Conservation (phyloP, 768 basidiomycete species). For the Naganishia vaughanmartiniae region DNA sequence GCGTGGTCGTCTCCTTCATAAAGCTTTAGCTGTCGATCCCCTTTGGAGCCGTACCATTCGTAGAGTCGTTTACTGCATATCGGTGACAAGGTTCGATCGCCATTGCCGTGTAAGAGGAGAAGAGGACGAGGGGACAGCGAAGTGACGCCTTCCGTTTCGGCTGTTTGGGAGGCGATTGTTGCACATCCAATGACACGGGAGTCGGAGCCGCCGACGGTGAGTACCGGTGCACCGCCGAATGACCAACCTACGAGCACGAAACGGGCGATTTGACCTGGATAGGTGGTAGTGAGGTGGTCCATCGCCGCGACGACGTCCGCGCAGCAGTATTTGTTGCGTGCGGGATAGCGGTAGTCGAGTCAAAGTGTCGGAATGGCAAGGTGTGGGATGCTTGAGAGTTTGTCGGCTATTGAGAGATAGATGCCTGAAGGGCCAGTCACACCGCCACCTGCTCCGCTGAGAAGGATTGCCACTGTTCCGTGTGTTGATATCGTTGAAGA, state of each 20-base stretch:
- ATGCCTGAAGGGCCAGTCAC: neutral
- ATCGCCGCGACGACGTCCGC: constrained; percentile 6
- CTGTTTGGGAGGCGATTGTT: neutral
- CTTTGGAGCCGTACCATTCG: constrained; percentile 1
- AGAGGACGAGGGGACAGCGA: neutral
- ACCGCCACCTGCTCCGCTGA: constrained; percentile 18
- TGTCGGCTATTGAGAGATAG: constrained; percentile 12
- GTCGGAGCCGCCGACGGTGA: constrained; percentile 4
- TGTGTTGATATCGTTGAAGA: neutral
- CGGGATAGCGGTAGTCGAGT: constrained; percentile 16
- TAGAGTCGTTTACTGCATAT: neutral
- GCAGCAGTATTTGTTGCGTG: constrained; percentile 8
- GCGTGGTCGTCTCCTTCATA: neutral
- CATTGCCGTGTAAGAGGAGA: neutral
- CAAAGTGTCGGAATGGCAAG: neutral
- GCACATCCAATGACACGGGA: neutral
- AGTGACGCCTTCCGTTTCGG: constrained; percentile 1
- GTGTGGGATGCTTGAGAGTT: neutral
- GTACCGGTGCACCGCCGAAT: constrained; percentile 6
- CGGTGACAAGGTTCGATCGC: neutral
- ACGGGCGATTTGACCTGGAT: neutral
- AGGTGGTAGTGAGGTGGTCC: neutral
- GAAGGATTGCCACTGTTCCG: neutral
- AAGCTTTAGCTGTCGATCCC: neutral
- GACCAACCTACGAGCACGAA: constrained; percentile 7